Evolutionary conservation across 768 basidiomycete genomes (phyloP), one percentile per base, ranked within the genome.

Genomic region (Inosperma sp.): DNA sequence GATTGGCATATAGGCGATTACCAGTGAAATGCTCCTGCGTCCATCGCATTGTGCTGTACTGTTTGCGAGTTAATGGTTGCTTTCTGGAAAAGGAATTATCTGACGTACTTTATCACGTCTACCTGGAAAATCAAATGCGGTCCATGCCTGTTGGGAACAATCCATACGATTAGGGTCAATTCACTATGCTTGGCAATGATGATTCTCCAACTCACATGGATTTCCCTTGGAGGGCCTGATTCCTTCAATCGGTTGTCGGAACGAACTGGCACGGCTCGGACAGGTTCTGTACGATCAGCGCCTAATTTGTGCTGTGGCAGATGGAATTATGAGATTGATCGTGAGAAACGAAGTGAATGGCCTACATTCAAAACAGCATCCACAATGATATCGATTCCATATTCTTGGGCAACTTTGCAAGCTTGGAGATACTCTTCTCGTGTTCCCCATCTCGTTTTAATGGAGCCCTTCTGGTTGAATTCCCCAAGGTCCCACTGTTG

Each of bases 291-390:
- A 58, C 81, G 73, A 65, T 96, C 93, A 10, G 82, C 93, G 29
- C 93, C 93, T 31, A 91, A 70, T 71, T 93, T 88, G 60, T 90
- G 87, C 88, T 90, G 19, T 34, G 34, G 42, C 40, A 54, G 30
- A 40, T 22, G 52, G 31, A 33, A 16, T 43, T 30, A 27, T 29
- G 27, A 14, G 46, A 16, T 10, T 37, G 23, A 49, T 37, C 43
- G n/a, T 17, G 16, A 19, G 22, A 49, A 36, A 26, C n/a, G 12
- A 16, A 21, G 27, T 36, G 33, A 23, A 12, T 13, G 17, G 56
- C 72, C 62, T 55, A 93, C 93, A 67, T 94, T 94, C 52, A 97
- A 73, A 3, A 97, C 89, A 1, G 91, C 91, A 58, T 95, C 93
- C 41, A 93, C 83, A 21, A 91, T 68, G 30, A 92, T 77, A 55